Base-by-base conservation (phyloP, 148 eudicot species). In the Camellia granthamiana region DNA sequence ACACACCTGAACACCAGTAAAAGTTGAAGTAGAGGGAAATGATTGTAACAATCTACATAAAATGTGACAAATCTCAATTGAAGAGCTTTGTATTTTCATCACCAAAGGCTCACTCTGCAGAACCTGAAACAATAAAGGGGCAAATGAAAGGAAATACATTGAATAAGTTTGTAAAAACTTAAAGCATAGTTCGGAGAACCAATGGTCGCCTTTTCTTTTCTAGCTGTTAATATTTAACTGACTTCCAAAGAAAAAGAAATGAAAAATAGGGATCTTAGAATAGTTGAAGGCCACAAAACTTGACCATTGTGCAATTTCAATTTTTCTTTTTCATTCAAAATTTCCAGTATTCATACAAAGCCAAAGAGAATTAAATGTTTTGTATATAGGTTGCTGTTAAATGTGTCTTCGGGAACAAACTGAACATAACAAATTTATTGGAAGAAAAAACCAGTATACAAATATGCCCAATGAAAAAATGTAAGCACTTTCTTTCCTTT, bases 1-100 rank as follows among this genome's bases (percentile, higher is more conserved):
- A 80, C 97, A 83, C 86, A 93, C 99, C 88, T 91, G 92, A 72
- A 89, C 86, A 79, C 84, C 86, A 68, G 89, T 79, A 75, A 88
- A 85, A 84, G 84, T 86, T 55, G 92, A 83, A 69, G 91, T 54
- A 63, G 91, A 80, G 21, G 90, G 69, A 10, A 88, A 86, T 76
- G 89, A 81, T 80, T 88, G 88, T 79, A 88, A 84, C 69, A 84
- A 81, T 89, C 85, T 84, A 86, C 85, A 86, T 77, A 96, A 77
- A 75, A 87, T 83, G 74, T 80, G 56, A 74, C 90, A 92, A 19
- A 92, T 85, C 80, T 91, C 91, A 12, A 89, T 81, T 67, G 89
- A 86, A 81, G 84, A 85, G 21, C 85, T 90, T 78, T 89, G 93
- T 81, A 94, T 91, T 80, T 84, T 89, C 61, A 82, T 76, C 59